Conservation (phyloP, 805 yeast genomes). For the Wickerhamomyces mucosus region DNA sequence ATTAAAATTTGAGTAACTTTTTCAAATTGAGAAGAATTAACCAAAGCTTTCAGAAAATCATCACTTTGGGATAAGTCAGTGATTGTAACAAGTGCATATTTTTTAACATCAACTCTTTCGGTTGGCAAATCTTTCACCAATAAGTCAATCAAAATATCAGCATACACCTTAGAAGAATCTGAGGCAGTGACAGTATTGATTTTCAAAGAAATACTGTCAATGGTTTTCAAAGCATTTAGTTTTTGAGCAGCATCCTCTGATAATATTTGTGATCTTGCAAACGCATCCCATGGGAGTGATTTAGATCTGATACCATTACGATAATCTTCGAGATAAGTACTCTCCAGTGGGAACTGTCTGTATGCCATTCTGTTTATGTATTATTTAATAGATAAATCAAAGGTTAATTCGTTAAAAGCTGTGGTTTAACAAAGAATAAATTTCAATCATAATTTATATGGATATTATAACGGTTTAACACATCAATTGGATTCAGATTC, state of each 20-base stretch:
- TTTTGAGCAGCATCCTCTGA: slow-evolving; percentile 53
- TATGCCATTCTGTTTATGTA: slow-evolving; percentile 18
- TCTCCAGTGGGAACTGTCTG: slow-evolving; percentile 40
- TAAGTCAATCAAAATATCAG: slow-evolving; percentile 44
- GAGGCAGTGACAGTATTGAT: no score
- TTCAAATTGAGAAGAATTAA: slow-evolving; percentile 8
- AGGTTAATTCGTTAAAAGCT: no score
- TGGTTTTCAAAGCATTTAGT: no score
- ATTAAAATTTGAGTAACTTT: slow-evolving; percentile 31
- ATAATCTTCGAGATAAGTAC: slow-evolving; percentile 55
- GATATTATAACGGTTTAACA: no score
- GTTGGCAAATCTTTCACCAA: slow-evolving; percentile 45
- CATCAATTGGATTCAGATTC: no score
- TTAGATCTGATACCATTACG: slow-evolving; percentile 64
- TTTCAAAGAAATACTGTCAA: no score
- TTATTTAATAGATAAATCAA: background rate
- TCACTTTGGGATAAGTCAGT: slow-evolving; percentile 39
- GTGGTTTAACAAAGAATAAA: background rate
- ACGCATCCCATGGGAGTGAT: slow-evolving; percentile 88
- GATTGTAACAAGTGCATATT: slow-evolving; percentile 51
- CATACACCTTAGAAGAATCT: no score
- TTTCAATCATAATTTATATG: no score
- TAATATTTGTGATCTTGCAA: slow-evolving; percentile 63
- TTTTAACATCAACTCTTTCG: slow-evolving; percentile 46
- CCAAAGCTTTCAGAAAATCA: slow-evolving; percentile 31